Conservation (phyloP, 495 filamentous ascomycete species). For the Penicillium manginii region DNA sequence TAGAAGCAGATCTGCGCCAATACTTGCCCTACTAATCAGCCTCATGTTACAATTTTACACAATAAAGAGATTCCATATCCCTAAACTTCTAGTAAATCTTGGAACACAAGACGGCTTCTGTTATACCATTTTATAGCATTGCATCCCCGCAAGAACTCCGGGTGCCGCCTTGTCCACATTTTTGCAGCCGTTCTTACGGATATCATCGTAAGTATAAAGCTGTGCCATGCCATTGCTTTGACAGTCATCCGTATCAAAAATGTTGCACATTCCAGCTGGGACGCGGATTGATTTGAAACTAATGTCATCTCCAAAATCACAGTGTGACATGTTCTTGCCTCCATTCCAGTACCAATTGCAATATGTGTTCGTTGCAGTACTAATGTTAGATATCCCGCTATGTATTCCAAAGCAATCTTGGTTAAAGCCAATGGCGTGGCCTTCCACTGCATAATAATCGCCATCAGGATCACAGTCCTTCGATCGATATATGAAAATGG, state of each 20-base stretch:
- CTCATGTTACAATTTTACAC: too few species aligned
- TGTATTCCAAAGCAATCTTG: conserved; percentile 8
- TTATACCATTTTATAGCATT: not conserved
- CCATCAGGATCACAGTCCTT: conserved; percentile 11
- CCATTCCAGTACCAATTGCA: conserved; percentile 16
- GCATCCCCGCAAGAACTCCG: not conserved
- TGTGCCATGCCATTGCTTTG: not conserved
- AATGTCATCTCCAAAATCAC: not conserved
- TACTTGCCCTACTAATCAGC: too few species aligned
- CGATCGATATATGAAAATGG: conserved; percentile 8
- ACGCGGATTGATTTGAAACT: conserved; percentile 18
- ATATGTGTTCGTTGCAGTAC: not conserved
- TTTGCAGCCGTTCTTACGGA: not conserved
- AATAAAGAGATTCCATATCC: too few species aligned
- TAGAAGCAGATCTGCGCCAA: too few species aligned
- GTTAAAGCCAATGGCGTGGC: conserved; percentile 1
- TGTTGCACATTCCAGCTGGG: conserved; percentile 6
- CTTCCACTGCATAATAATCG: conserved; percentile 14
- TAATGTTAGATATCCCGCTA: not conserved
- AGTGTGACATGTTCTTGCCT: conserved; percentile 5
- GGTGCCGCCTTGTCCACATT: not conserved
- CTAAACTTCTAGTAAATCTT: not conserved
- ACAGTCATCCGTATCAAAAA: not conserved
- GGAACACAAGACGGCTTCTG: not conserved
- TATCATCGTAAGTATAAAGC: not conserved